Percentiles rank a stretch among this genome's conserved stretches.
Conservation (phyloP, 2,329 filamentous ascomycete species). For the Sporothrix pallida region DNA sequence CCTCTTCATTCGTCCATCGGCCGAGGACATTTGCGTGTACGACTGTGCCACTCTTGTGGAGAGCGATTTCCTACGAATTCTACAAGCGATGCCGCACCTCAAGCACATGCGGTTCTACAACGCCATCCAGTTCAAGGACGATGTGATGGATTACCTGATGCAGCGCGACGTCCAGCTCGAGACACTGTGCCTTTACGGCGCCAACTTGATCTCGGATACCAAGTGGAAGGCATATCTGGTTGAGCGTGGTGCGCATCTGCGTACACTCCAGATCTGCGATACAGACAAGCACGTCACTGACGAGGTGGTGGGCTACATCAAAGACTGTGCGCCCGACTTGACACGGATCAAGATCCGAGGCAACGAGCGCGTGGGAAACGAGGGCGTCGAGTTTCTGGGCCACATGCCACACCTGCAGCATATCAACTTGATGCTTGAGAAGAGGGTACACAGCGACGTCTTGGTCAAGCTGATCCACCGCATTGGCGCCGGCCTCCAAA, state of each 20-base stretch:
- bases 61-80: conserved; percentile 80
- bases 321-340: conserved; percentile 69
- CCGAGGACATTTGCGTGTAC: conserved; percentile 61
- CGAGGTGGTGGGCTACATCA: conserved; percentile 67
- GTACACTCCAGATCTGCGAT: conserved; percentile 77
- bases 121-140: conserved; percentile 90
- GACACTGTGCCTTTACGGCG: conserved; percentile 77
- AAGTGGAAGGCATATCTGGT: conserved; percentile 75
- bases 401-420: conserved; percentile 70
- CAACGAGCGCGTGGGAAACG: conserved; percentile 74
- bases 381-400: conserved; percentile 69
- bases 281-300: conserved; percentile 84
- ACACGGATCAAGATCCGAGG: conserved; percentile 78
- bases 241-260: conserved; percentile 68
- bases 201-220: conserved; percentile 79
- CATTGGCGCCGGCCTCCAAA: conserved; percentile 71
- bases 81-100: conserved; percentile 73
- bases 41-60: conserved; percentile 69
- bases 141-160: conserved; percentile 79
- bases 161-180: conserved; percentile 70
- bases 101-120: conserved; percentile 77
- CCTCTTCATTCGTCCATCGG: conserved; percentile 61
- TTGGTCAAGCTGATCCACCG: conserved; percentile 66
- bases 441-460: conserved; percentile 60
- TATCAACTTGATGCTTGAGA: conserved; percentile 72